Evolutionary conservation across 352 stramenopile species (phyloP).

Genomic region (Phytophthora citrophthora): DNA sequence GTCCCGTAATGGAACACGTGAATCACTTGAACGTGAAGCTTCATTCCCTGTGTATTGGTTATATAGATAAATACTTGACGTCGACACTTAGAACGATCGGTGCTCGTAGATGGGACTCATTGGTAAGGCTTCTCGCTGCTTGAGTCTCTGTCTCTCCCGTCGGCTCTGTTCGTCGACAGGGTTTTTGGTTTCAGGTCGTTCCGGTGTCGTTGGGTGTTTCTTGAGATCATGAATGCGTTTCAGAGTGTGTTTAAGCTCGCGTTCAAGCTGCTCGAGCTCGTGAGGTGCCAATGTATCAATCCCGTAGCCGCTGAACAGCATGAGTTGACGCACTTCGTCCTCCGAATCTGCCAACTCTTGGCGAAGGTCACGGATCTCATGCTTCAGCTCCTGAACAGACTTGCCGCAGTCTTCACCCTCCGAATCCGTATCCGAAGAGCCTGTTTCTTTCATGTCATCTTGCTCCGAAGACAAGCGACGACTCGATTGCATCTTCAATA

Average conservation of each 20-base stretch:
- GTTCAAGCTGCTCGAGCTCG: conserved; percentile 63
- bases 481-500: conserved; percentile 20
- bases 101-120: conserved; percentile 35
- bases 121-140: conserved; percentile 23
- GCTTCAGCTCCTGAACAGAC: conserved; percentile 41
- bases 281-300: conserved; percentile 55
- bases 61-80: conserved; percentile 30
- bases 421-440: not conserved
- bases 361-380: conserved; percentile 70
- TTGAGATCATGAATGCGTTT: conserved; percentile 57
- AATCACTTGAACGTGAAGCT: not conserved
- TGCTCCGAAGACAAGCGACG: conserved; percentile 14
- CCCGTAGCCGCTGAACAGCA: conserved; percentile 81
- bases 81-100: conserved; percentile 22
- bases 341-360: conserved; percentile 83
- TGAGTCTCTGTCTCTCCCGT: conserved; percentile 23
- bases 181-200: conserved; percentile 3
- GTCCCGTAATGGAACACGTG: too few relatives aligned
- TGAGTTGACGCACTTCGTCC: conserved; percentile 71
- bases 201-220: conserved; percentile 24
- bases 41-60: not conserved
- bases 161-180: conserved; percentile 11
- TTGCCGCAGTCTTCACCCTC: conserved; percentile 7
- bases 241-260: conserved; percentile 62
- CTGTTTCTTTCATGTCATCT: not conserved